A percentile compares a stretch with the other conserved stretches of the same genome.
Conservation (phyloP, 768 basidiomycete species). For the Harrya chromipes region DNA sequence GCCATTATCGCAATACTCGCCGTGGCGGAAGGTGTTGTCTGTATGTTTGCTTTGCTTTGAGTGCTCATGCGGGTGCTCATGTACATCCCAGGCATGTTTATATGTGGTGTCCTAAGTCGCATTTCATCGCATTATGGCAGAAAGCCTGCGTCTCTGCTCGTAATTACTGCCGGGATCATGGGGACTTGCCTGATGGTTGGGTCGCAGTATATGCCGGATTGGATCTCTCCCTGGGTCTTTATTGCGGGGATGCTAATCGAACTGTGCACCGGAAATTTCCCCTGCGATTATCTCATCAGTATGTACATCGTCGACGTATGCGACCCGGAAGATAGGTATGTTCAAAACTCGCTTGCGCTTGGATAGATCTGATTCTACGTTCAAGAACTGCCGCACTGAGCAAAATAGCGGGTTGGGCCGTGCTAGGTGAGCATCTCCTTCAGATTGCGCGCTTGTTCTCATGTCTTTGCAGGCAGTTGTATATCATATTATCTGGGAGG, state of each 20-base stretch:
- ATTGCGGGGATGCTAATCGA: conserved; percentile 17
- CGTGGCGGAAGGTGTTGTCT: conserved; percentile 14
- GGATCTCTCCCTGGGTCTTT: conserved; percentile 17
- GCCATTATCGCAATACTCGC: conserved; percentile 15
- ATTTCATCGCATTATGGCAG: conserved; percentile 28
- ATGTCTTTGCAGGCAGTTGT: conserved; percentile 16
- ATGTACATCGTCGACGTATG: conserved; percentile 30
- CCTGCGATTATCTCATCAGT: conserved; percentile 21
- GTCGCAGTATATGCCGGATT: conserved; percentile 14
- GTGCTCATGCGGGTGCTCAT: not conserved
- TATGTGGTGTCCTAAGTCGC: conserved; percentile 21
- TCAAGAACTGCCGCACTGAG: conserved; percentile 27
- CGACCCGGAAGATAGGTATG: conserved; percentile 22
- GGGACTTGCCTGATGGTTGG: conserved; percentile 14
- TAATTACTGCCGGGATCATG: conserved; percentile 5
- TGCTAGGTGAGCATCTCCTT: conserved; percentile 20
- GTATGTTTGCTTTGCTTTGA: conserved; percentile 11
- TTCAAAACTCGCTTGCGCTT: not conserved
- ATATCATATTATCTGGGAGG: conserved; percentile 31
- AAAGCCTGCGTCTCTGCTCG: conserved; percentile 18
- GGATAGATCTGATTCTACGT: conserved; percentile 3
- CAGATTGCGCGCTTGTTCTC: not conserved
- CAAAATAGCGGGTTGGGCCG: conserved; percentile 27
- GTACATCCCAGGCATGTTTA: conserved; percentile 18
- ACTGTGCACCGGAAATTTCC: conserved; percentile 5